These are phyloP conservation scores for Ochetophila trinervis DNA, from an alignment of 306 rosid genomes.

Conservation along the genomic window DNA sequence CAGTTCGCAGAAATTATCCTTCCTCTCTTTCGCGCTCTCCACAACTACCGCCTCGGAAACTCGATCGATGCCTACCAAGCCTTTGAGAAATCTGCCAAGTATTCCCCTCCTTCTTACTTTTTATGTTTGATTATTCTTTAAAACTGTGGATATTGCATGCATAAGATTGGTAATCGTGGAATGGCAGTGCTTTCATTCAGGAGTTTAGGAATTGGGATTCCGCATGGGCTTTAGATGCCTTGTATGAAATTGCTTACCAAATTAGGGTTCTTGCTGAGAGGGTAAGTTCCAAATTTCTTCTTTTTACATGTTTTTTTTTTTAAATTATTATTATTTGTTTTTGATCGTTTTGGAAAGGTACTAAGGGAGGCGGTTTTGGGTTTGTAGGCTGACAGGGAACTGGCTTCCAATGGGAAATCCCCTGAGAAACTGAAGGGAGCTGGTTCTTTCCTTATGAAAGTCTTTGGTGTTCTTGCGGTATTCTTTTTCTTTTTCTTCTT, in stretches of 20 bases:
- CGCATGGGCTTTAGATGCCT: constrained; percentile 87
- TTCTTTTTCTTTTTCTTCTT: constrained; percentile 21
- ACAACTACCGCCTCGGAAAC: constrained; percentile 46
- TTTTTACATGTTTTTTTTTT: not conserved
- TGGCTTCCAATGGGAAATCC: constrained; percentile 71
- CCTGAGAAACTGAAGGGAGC: constrained; percentile 96
- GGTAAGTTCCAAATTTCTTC: constrained; percentile 30
- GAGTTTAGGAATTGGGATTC: constrained; percentile 97
- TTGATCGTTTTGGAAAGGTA: constrained; percentile 9
- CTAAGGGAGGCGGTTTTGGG: not conserved
- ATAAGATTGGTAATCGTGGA: constrained; percentile 19
- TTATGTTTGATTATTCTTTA: not conserved
- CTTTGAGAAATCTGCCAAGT: constrained; percentile 82
- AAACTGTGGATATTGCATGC: not conserved
- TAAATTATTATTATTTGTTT: constrained; percentile 1
- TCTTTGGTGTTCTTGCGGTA: constrained; percentile 93
- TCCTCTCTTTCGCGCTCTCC: constrained; percentile 79
- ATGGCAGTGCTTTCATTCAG: constrained; percentile 85
- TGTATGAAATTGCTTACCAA: constrained; percentile 71
- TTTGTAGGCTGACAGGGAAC: constrained; percentile 71
- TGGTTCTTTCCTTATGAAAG: constrained; percentile 96
- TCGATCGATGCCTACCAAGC: constrained; percentile 71
- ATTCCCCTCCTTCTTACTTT: not conserved
- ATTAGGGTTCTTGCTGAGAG: constrained; percentile 93
- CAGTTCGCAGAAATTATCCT: constrained; percentile 56